A percentile compares a stretch with the other conserved stretches of the same genome.
Evolutionary conservation across 768 basidiomycete species (phyloP).

Genomic region (Boletus speciosus): DNA sequence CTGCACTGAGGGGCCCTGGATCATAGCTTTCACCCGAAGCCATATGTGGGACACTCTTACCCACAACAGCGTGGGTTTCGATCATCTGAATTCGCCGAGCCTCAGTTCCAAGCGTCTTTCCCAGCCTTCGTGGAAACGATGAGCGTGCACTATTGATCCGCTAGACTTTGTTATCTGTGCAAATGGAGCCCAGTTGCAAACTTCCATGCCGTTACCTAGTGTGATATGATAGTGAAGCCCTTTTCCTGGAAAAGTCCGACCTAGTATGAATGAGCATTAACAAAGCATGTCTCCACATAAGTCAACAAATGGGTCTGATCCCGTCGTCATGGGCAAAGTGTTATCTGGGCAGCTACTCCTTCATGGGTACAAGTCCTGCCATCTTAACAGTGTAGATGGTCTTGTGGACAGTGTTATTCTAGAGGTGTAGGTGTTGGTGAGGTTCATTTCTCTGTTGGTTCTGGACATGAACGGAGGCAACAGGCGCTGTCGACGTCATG

Average conservation of each 20-base stretch:
- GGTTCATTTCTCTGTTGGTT: not conserved
- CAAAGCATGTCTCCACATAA: not conserved
- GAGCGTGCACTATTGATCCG: not conserved
- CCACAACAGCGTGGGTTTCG: not conserved
- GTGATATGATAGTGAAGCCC: not conserved
- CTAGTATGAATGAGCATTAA: not conserved
- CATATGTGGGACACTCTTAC: not conserved
- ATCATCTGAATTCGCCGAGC: not conserved
- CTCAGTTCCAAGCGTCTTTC: not conserved
- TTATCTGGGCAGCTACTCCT: not conserved
- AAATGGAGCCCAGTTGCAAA: not conserved
- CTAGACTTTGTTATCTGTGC: too few species aligned
- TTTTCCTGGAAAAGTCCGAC: not conserved
- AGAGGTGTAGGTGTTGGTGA: slow-evolving; percentile 4
- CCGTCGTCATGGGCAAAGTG: not conserved
- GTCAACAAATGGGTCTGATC: not conserved
- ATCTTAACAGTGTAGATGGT: not conserved
- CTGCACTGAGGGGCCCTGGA: too few species aligned
- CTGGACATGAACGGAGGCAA: slow-evolving; percentile 3
- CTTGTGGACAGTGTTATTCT: not conserved
- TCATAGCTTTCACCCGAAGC: not conserved
- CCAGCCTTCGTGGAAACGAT: not conserved
- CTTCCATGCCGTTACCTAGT: not conserved
- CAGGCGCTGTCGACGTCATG: not conserved
- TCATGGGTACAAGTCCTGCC: not conserved